Percentiles rank a stretch among this genome's conserved stretches.
Conservation (phyloP, 495 filamentous ascomycete genomes). For the Podospora australis region DNA sequence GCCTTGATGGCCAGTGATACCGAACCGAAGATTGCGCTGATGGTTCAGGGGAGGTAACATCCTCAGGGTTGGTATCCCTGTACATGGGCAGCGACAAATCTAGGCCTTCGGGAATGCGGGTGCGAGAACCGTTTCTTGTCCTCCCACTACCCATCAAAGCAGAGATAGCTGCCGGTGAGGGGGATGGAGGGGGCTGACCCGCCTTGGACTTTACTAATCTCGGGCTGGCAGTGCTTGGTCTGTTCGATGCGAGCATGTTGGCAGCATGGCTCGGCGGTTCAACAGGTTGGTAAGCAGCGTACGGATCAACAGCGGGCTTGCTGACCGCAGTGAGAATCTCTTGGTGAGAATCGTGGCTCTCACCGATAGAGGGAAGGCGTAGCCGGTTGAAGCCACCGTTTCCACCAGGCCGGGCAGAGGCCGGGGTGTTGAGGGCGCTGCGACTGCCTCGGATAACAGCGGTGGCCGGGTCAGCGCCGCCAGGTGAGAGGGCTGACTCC, state of each 20-base stretch:
- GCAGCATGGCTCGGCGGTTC: constrained; percentile 6
- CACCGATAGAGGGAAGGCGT: constrained; percentile 78
- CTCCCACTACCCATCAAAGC: constrained; percentile 48
- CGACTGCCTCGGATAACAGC: constrained; percentile 58
- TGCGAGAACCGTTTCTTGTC: constrained; percentile 63
- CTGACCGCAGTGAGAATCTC: constrained; percentile 24
- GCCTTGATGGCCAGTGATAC: constrained; percentile 42
- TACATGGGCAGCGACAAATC: constrained; percentile 63
- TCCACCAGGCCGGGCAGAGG: constrained; percentile 64
- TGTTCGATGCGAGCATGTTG: constrained; percentile 20
- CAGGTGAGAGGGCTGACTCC: constrained; percentile 78
- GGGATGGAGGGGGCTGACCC: constrained; percentile 44
- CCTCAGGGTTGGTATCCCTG: constrained; percentile 45
- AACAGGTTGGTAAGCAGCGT: constrained; percentile 15
- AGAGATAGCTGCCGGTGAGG: constrained; percentile 39
- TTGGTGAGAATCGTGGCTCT: constrained; percentile 42
- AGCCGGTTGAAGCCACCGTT: constrained; percentile 57
- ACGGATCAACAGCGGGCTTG: constrained; percentile 14
- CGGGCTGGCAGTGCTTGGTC: constrained; percentile 45
- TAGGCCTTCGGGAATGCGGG: constrained; percentile 75
- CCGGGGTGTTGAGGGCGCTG: constrained; percentile 55
- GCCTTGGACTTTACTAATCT: constrained; percentile 36
- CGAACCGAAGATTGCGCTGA: constrained; percentile 36
- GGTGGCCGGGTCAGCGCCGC: constrained; percentile 54
- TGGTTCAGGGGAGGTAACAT: constrained; percentile 45